Percentiles rank a stretch among this genome's conserved stretches.
phyloP scores from a whole-genome alignment of 2,329 filamentous ascomycete species.

The Alternaria consortialis region DNA sequence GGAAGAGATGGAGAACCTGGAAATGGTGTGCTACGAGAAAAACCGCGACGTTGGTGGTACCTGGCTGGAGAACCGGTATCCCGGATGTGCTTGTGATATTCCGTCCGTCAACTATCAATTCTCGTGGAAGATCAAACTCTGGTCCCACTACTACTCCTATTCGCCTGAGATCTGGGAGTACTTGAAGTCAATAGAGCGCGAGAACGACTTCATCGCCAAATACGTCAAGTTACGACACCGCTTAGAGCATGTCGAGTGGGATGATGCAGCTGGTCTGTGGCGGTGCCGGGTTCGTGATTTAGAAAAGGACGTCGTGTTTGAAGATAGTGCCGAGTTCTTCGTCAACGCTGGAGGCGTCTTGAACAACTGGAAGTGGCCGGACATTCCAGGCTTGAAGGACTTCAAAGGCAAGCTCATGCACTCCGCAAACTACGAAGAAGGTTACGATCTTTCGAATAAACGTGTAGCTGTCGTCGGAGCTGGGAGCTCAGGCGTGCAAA shows the following conservation, averaged over 20 bases:
- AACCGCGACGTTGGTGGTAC: slow-evolving; percentile 54
- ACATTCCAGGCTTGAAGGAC: slow-evolving; percentile 50
- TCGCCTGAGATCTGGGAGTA: slow-evolving; percentile 61
- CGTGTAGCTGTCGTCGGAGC: slow-evolving; percentile 55
- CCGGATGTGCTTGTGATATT: slow-evolving; percentile 52
- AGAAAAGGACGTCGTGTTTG: slow-evolving; percentile 21
- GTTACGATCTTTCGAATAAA: slow-evolving; percentile 49
- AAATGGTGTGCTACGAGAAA: slow-evolving; percentile 56
- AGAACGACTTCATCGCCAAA: slow-evolving; percentile 45
- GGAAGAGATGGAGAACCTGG: slow-evolving; percentile 53
- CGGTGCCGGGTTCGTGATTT: slow-evolving; percentile 24
- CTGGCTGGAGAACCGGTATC: slow-evolving; percentile 54
- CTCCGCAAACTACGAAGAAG: slow-evolving; percentile 54
- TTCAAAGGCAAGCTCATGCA: slow-evolving; percentile 58
- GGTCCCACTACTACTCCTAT: slow-evolving; percentile 55
- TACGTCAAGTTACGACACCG: slow-evolving; percentile 32
- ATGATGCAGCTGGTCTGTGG: slow-evolving; percentile 27
- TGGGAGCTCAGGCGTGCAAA: slow-evolving; percentile 55
- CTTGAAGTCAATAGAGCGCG: slow-evolving; percentile 53
- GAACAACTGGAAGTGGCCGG: slow-evolving; percentile 54
- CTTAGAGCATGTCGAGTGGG: slow-evolving; percentile 32
- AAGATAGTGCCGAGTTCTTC: slow-evolving; percentile 37
- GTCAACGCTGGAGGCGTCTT: slow-evolving; percentile 34
- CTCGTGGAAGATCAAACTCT: slow-evolving; percentile 60
- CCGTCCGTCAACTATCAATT: slow-evolving; percentile 53